Evolutionary conservation across 2,329 filamentous ascomycete species (phyloP).

Genomic region (Neurospora crassa): DNA sequence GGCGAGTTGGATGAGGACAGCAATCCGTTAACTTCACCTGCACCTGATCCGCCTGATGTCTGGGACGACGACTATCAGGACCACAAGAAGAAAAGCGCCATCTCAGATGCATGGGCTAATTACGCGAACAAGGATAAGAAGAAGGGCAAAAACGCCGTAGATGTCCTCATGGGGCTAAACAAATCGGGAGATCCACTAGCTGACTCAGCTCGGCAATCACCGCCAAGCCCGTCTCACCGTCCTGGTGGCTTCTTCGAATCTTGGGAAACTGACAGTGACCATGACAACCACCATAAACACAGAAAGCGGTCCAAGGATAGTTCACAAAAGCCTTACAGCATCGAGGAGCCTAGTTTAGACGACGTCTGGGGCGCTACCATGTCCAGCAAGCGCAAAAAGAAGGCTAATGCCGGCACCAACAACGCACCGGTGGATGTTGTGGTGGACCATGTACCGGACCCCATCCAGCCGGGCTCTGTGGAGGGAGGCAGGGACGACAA

Average conservation of each 20-base stretch:
- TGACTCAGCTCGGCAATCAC: conserved; percentile 28
- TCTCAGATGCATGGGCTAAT: conserved; percentile 26
- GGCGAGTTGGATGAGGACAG: conserved; percentile 16
- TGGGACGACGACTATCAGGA: conserved; percentile 6
- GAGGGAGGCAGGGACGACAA: conserved; percentile 33
- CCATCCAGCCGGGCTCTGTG: conserved; percentile 35
- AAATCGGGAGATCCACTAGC: conserved; percentile 21
- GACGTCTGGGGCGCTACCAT: conserved; percentile 27
- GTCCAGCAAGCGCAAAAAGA: conserved; percentile 24
- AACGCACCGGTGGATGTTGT: conserved; percentile 40
- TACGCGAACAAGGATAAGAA: conserved; percentile 23
- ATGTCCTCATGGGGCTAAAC: conserved; percentile 28
- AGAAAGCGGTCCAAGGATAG: conserved; percentile 27
- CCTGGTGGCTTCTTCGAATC: conserved; percentile 43
- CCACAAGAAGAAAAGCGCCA: conserved; percentile 21
- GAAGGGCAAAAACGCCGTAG: conserved; percentile 12
- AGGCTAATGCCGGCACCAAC: conserved; percentile 43
- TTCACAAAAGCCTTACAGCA: conserved; percentile 29
- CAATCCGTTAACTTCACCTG: conserved; percentile 9
- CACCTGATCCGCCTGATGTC: conserved; percentile 17
- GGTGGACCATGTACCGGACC: conserved; percentile 35
- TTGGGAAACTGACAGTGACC: conserved; percentile 38
- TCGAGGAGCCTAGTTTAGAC: conserved; percentile 33
- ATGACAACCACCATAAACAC: conserved; percentile 20
- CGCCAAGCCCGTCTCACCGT: not conserved